Percentiles rank a stretch among this genome's conserved stretches.
These are phyloP conservation scores for Boletus hoseneyae DNA, from an alignment of 1,284 basidiomycete species.

Conservation along the genomic window DNA sequence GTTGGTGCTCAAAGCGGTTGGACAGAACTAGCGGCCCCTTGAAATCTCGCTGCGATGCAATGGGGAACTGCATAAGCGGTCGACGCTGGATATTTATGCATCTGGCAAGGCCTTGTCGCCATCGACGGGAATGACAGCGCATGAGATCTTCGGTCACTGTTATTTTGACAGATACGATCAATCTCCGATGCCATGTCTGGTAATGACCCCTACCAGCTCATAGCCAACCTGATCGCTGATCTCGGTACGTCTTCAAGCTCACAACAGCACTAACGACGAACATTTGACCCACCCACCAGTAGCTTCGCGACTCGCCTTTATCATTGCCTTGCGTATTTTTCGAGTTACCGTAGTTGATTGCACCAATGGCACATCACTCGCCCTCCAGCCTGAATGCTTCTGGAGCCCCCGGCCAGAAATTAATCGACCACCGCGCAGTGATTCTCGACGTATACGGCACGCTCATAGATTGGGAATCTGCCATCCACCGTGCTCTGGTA, in stretches of 20 bases:
- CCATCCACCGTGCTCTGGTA: constrained; percentile 51
- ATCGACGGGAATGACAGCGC: background rate
- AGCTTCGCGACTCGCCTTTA: background rate
- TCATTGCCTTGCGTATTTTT: background rate
- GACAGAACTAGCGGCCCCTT: background rate
- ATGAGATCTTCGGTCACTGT: no score
- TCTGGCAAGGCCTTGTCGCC: background rate
- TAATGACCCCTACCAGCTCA: background rate
- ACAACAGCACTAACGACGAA: background rate
- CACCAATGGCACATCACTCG: constrained; percentile 19
- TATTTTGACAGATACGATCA: constrained; percentile 7
- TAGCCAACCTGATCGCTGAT: background rate
- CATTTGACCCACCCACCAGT: background rate
- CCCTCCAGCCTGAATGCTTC: constrained; percentile 2
- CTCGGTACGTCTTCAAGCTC: background rate
- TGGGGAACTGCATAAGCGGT: background rate
- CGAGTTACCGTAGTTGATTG: background rate
- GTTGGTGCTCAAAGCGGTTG: background rate
- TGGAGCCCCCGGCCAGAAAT: constrained; percentile 3
- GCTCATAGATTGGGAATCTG: constrained; percentile 69
- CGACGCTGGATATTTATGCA: constrained; percentile 6
- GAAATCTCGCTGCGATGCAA: background rate
- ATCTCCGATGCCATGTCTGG: constrained; percentile 2
- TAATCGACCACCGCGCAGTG: constrained; percentile 34
- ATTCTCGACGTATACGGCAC: constrained; percentile 73